Base-by-base conservation (phyloP, 257 asterid species). In the Lavandula angustifolia region DNA sequence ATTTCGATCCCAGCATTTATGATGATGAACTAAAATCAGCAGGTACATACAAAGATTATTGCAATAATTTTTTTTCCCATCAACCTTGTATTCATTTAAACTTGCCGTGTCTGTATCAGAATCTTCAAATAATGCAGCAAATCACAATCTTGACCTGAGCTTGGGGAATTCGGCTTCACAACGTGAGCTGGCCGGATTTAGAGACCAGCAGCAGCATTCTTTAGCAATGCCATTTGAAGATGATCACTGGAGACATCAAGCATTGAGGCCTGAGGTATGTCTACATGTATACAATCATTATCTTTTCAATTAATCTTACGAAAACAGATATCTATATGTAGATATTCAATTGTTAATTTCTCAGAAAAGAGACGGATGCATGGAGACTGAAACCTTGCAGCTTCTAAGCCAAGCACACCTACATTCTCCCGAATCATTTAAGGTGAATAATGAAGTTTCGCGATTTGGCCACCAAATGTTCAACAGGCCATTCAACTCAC, bases 1-100 rank as follows among this genome's bases (percentile, higher is more conserved):
- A 92, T 79, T 92, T 92, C 73, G 96, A 89, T 70, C 95, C 94
- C 46, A 85, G 78, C 81, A 85, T 82, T 77, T 92, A 92, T 71
- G 95, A 85, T 31, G 84, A 82, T 64, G 99, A 92, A 40, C 90
- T 92, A 18, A 85, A 81, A 75, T 55, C 95, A 16, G 73, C 73
- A 63, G 96, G 95, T 87, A 73, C 10, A 17, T 32, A 9, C 0
- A 47, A 17, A 50, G 9, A n/a, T 9, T 22, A 33, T 6, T 33
- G n/a, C 2, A 40, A 5, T 37, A 37, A 2, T 35, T 35, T 5
- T 37, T 37, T 5, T 37, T 37, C 5, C 9, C 7, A 3, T 37
- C 27, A 22, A 22, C 2, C 27, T 22, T 22, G 27, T 0, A 22
- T 22, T 22, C 27, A 22, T 22, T 22, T 22, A 22, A 22, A 22